Percentiles rank a stretch among this genome's conserved stretches.
These are phyloP conservation scores for Fusarium succisae DNA, from an alignment of 2,329 filamentous ascomycete species.

Conservation along the genomic window DNA sequence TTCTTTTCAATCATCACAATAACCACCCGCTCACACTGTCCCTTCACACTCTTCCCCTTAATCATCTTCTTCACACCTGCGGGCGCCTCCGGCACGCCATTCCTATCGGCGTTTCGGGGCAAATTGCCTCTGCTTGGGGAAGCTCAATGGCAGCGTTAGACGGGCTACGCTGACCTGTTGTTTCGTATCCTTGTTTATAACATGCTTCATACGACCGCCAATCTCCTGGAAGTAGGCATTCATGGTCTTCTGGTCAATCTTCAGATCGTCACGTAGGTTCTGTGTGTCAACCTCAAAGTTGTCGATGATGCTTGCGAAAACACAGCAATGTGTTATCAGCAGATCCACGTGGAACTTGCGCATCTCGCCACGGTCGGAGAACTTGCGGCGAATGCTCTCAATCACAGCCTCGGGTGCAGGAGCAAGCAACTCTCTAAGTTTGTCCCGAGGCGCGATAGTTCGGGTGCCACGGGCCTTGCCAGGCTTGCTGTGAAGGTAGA, in stretches of 20 bases:
- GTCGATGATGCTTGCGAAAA: slow-evolving; percentile 75
- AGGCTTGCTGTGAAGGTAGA: slow-evolving; percentile 59
- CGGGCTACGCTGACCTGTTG: slow-evolving; percentile 68
- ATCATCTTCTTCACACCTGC: neutral
- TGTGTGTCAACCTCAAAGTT: slow-evolving; percentile 77
- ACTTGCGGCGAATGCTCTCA: slow-evolving; percentile 74
- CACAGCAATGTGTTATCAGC: slow-evolving; percentile 77
- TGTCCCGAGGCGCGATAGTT: slow-evolving; percentile 68
- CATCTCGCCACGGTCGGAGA: slow-evolving; percentile 71
- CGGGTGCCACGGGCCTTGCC: slow-evolving; percentile 58
- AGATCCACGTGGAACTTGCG: slow-evolving; percentile 77
- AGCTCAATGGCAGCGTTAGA: slow-evolving; percentile 80
- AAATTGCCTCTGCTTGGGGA: slow-evolving; percentile 70
- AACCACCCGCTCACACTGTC: neutral
- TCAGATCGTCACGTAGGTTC: slow-evolving; percentile 75
- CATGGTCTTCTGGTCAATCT: slow-evolving; percentile 75
- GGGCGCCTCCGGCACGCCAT: neutral
- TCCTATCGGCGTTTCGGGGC: slow-evolving; percentile 41
- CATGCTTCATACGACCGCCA: slow-evolving; percentile 72
- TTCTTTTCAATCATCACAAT: slow-evolving; percentile 24
- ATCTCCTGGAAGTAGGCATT: slow-evolving; percentile 79
- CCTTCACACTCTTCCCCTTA: neutral
- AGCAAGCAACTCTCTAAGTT: slow-evolving; percentile 65
- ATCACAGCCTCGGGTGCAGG: slow-evolving; percentile 70
- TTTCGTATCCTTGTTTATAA: slow-evolving; percentile 70